Base-by-base conservation (phyloP, 148 eudicot genomes). In the Polygonum aviculare region DNA sequence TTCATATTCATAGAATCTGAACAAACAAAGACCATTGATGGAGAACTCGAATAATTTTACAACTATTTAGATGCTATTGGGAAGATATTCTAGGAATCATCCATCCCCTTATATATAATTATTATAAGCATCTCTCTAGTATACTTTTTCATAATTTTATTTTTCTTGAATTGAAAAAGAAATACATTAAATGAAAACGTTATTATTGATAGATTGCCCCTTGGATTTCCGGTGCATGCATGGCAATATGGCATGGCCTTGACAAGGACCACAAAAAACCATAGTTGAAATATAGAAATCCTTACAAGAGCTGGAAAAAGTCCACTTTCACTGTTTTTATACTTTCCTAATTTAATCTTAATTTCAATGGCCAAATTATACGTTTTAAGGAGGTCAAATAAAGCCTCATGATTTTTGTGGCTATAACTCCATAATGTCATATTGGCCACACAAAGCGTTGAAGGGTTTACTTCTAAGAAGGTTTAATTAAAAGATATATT, bases 11-110 rank as follows among this genome's bases (percentile, higher is more conserved):
- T 48, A 48, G 50, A 48, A 48, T 48, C 50, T 48, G 50, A 48
- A 48, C 15, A 18, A 54, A 26, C 12, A 62, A 62, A 16, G 31
- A n/a, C 31, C 38, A 62, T 62, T 33, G 69, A 62, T 54, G 60
- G 60, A 54, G 6, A 50, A 50, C n/a, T 54, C 22, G 60, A 54
- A 54, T 54, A 54, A 8, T 54, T 54, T 4, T n/a, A 62, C 69
- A 62, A 14, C 36, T 62, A 62, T 8, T 62, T 62, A 62, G 69
- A 62, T 62, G 69, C 38, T 22, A 31, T 12, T 31, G 16, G 69
- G 38, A 62, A 31, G 69, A 62, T 62, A 62, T 62, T 31, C 36
- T 31, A 62, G 69, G 69, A 12, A 62, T 62, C 69, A 62, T 60
- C 67, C 67, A 12, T 26, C 67, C 67, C 1, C 11, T 2, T 2